Percentiles rank a stretch among this genome's conserved stretches.
These are phyloP conservation scores for Gossypium longicalyx DNA, from an alignment of 345 rosid genomes.

Conservation along the genomic window DNA sequence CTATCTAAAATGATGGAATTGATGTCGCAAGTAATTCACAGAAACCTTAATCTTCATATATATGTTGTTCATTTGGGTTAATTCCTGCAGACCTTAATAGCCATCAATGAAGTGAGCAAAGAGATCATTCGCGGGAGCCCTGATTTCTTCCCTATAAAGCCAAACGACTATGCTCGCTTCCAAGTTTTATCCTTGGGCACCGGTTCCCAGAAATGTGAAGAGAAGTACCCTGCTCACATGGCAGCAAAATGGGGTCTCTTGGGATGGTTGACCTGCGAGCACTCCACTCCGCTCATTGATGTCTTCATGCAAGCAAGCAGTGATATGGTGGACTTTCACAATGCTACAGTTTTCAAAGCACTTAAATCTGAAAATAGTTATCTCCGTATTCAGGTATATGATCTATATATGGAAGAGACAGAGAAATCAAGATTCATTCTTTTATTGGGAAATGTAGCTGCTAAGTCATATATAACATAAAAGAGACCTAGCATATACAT, in stretches of 20 bases:
- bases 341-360: constrained; percentile 41
- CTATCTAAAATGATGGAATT: neutral
- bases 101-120: constrained; percentile 40
- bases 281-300: constrained; percentile 51
- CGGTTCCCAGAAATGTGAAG: constrained; percentile 33
- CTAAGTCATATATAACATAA: too few species aligned
- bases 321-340: constrained; percentile 59
- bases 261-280: constrained; percentile 51
- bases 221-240: constrained; percentile 36
- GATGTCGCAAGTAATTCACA: too few species aligned
- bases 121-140: constrained; percentile 17
- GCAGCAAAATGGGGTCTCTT: constrained; percentile 62
- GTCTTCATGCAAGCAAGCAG: constrained; percentile 54
- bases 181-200: constrained; percentile 57
- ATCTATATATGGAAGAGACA: neutral
- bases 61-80: neutral
- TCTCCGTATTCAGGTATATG: constrained; percentile 6
- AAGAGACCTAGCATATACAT: too few species aligned
- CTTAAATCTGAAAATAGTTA: constrained; percentile 28
- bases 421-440: neutral
- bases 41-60: too few species aligned
- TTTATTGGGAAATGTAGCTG: neutral
- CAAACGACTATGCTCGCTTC: constrained; percentile 44
- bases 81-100: constrained; percentile 17
- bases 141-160: constrained; percentile 34